These are phyloP conservation scores for Jacaranda mimosifolia DNA, from an alignment of 257 asterid species.

Conservation along the genomic window DNA sequence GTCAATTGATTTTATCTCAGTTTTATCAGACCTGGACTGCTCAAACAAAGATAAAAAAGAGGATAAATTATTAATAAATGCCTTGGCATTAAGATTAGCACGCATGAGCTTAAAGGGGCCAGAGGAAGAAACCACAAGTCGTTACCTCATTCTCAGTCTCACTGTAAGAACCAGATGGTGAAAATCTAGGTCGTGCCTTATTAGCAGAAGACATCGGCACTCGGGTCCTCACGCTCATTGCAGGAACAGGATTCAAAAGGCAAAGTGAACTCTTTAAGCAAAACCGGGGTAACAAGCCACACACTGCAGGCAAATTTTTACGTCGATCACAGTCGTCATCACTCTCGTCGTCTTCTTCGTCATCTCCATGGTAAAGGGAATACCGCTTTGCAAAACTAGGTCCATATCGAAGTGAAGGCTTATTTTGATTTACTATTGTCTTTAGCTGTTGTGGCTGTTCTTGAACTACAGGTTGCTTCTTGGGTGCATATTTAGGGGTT, in stretches of 20 bases:
- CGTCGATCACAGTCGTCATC: slow-evolving; percentile 58
- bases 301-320: slow-evolving; percentile 48
- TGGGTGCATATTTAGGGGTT: slow-evolving; percentile 61
- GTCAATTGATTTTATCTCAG: slow-evolving; percentile 49
- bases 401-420: slow-evolving; percentile 83
- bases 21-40: slow-evolving; percentile 53
- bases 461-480: slow-evolving; percentile 52
- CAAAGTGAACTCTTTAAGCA: slow-evolving; percentile 67
- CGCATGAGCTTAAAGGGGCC: not conserved
- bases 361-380: slow-evolving; percentile 45
- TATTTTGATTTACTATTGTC: slow-evolving; percentile 44
- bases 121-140: not conserved
- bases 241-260: slow-evolving; percentile 68
- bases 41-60: slow-evolving; percentile 25
- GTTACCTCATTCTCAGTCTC: slow-evolving; percentile 66
- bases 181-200: slow-evolving; percentile 53
- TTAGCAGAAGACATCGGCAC: slow-evolving; percentile 54
- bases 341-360: slow-evolving; percentile 60
- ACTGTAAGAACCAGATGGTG: slow-evolving; percentile 58
- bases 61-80: slow-evolving; percentile 23
- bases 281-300: slow-evolving; percentile 87
- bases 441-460: slow-evolving; percentile 49
- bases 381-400: slow-evolving; percentile 70
- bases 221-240: slow-evolving; percentile 67
- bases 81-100: not conserved